phyloP scores from a whole-genome alignment of 257 asterid species.

The Przewalskia tangutica region DNA sequence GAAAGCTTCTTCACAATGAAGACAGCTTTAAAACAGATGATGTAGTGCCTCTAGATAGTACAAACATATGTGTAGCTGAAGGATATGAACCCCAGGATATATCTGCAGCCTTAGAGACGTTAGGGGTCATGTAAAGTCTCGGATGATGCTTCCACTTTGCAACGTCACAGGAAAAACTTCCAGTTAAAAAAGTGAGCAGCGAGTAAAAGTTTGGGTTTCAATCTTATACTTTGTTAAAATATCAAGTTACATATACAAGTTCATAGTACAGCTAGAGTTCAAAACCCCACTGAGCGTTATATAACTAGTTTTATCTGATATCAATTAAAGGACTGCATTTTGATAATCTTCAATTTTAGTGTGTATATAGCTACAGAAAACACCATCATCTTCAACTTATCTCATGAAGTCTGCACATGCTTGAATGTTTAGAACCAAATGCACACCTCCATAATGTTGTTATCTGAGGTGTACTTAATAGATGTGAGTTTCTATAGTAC shows the following conservation, averaged over 20 bases:
- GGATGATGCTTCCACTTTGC: neutral
- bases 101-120: conserved; percentile 35
- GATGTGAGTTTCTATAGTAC: neutral
- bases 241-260: conserved; percentile 1
- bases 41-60: conserved; percentile 21
- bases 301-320: neutral
- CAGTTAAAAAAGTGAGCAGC: neutral
- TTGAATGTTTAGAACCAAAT: neutral
- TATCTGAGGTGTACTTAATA: neutral
- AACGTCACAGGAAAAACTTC: neutral
- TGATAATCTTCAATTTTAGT: neutral
- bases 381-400: neutral
- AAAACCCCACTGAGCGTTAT: neutral
- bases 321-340: neutral
- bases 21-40: conserved; percentile 29
- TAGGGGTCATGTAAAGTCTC: conserved; percentile 17
- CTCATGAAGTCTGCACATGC: neutral
- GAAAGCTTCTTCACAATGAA: conserved; percentile 30
- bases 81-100: conserved; percentile 43
- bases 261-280: neutral
- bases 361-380: neutral
- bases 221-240: neutral
- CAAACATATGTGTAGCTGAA: conserved; percentile 25
- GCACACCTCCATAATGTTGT: neutral
- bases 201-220: neutral